Evolutionary conservation across 108 stramenopile genomes (phyloP), one percentile per base, ranked within the genome.

Genomic region (Cyclotella atomus): DNA sequence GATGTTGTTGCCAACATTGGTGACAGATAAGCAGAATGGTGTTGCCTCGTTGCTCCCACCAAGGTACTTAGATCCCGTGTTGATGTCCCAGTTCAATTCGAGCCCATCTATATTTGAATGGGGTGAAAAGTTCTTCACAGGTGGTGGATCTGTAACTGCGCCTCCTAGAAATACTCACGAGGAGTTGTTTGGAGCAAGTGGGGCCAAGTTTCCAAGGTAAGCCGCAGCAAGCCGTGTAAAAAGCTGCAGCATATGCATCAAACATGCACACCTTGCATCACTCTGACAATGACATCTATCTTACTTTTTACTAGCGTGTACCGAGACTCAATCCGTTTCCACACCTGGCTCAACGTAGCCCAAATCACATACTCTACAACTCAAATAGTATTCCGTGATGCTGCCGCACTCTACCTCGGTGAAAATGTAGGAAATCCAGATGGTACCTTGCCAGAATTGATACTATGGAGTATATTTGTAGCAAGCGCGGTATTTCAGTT

Each of bases 381-480:
- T 8, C 73, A 83, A 65, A 75, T 83, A 29, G 64, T 83, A n/a
- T 27, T 35, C 21, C 66, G 82, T n/a, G 82, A 83, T 50, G 15
- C 50, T 14, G 19, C 60, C 2, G 82, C 82, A 16, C 67, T 79
- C 0, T 53, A 41, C 19, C 34, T 59, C 3, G 43, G 33, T 21
- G 71, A 55, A 15, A 20, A 59, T 12, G 38, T 81, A 16, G 71
- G 65, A 1, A 50, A 72, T 61, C 57, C 81, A 6, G 76, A 71
- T 12, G 36, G 27, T 15, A 16, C 70, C 16, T 2, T 77, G 15
- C 81, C 63, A 23, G 81, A 82, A 23, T 33, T 73, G 30, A 55
- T 63, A 20, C 2, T 71, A 23, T 81, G 68, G 70, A 53, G 60
- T 33, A 27, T 81, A 16, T 81, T 65, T 50, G 52, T 63, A 1